A percentile compares a stretch with the other conserved stretches of the same genome.
Evolutionary conservation across 1,284 basidiomycete species (phyloP).

Genomic region (Ceraceosorus guamensis): DNA sequence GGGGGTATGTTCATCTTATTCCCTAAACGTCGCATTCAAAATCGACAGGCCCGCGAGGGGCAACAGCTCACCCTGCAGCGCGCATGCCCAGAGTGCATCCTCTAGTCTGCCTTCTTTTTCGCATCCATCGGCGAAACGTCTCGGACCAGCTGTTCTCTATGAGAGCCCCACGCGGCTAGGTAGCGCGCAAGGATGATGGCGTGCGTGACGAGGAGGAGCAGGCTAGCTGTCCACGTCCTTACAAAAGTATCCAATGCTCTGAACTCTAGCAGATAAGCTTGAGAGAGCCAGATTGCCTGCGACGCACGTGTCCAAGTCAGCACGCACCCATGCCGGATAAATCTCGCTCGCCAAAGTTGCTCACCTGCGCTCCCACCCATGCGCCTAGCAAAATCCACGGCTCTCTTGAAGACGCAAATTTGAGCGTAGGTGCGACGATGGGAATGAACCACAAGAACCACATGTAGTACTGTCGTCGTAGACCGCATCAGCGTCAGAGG

Average conservation of each 20-base stretch:
- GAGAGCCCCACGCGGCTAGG: conserved; percentile 30
- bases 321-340: too few species aligned
- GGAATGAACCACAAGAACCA: conserved; percentile 94
- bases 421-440: conserved; percentile 64
- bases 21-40: too few species aligned
- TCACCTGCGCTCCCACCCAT: conserved; percentile 67
- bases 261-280: conserved; percentile 44
- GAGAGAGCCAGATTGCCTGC: conserved; percentile 40
- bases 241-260: conserved; percentile 33
- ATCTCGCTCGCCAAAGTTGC: conserved; percentile 2
- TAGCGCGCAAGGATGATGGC: conserved; percentile 20
- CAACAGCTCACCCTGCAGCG: too few species aligned
- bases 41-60: too few species aligned
- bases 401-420: conserved; percentile 52
- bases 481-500: not conserved
- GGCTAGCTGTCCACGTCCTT: conserved; percentile 29
- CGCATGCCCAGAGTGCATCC: too few species aligned
- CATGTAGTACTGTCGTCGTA: conserved; percentile 75
- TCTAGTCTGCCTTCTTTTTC: too few species aligned
- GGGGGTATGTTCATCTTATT: too few species aligned
- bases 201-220: conserved; percentile 29
- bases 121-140: too few species aligned
- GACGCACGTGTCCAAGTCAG: not conserved
- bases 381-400: conserved; percentile 54
- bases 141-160: too few species aligned